These are phyloP conservation scores for Aspergillus wentii DNA, from an alignment of 495 filamentous ascomycete species.

Conservation along the genomic window DNA sequence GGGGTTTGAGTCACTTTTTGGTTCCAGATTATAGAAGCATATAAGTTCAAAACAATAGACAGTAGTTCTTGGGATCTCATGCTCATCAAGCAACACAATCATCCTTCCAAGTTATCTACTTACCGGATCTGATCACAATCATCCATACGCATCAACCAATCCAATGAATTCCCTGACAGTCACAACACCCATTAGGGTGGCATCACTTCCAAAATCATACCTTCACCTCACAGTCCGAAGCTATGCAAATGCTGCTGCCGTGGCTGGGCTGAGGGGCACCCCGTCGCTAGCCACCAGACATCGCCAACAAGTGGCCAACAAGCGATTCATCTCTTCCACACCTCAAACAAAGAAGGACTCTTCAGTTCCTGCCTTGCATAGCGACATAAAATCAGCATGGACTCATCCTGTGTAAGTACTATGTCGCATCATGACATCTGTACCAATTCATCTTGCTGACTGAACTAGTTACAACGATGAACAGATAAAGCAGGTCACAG, in stretches of 20 bases:
- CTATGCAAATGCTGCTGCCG: constrained; percentile 19
- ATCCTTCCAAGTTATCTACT: no score
- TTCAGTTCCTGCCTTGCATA: constrained; percentile 32
- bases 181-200: constrained; percentile 29
- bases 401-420: constrained; percentile 37
- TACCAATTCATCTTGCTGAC: constrained; percentile 9
- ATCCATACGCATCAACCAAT: background rate
- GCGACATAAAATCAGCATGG: constrained; percentile 34
- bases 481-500: constrained; percentile 57
- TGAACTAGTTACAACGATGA: constrained; percentile 51
- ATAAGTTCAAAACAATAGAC: no score
- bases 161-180: constrained; percentile 24
- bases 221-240: constrained; percentile 21
- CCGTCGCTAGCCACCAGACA: constrained; percentile 13
- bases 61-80: no score
- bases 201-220: constrained; percentile 20
- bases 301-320: constrained; percentile 11
- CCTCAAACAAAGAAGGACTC: constrained; percentile 30
- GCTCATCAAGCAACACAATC: no score
- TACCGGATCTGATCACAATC: no score
- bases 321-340: constrained; percentile 35
- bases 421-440: no score
- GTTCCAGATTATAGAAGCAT: no score
- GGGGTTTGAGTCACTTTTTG: background rate
- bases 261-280: constrained; percentile 12